Conservation (phyloP, 2,329 filamentous ascomycete genomes). For the Fusarium annulatum region DNA sequence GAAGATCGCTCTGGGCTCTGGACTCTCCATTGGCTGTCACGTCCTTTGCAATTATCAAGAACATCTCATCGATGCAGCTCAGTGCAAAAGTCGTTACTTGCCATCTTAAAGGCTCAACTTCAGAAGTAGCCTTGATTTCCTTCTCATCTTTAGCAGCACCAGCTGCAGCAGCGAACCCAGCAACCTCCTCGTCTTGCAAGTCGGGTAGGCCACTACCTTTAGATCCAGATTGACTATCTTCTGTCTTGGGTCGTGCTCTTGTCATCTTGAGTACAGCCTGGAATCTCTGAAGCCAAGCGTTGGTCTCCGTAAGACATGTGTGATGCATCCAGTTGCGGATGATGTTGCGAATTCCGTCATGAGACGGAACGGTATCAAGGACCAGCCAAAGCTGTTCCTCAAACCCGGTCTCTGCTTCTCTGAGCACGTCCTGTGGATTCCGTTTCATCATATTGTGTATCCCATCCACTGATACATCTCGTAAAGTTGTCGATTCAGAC, state of each 20-base stretch:
- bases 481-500: slow-evolving; percentile 74
- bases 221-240: slow-evolving; percentile 58
- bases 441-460: slow-evolving; percentile 96
- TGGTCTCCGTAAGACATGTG: slow-evolving; percentile 82
- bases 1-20: slow-evolving; percentile 79
- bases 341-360: slow-evolving; percentile 85
- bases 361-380: slow-evolving; percentile 79
- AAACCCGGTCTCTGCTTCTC: slow-evolving; percentile 78
- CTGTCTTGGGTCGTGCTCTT: slow-evolving; percentile 71
- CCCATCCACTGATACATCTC: slow-evolving; percentile 85
- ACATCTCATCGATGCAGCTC: slow-evolving; percentile 85
- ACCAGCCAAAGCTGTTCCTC: slow-evolving; percentile 94
- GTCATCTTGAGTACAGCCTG: slow-evolving; percentile 92
- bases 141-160: slow-evolving; percentile 70
- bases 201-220: slow-evolving; percentile 71
- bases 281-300: slow-evolving; percentile 87
- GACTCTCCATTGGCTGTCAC: slow-evolving; percentile 82
- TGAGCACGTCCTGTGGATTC: slow-evolving; percentile 84
- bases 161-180: slow-evolving; percentile 86
- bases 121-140: slow-evolving; percentile 59
- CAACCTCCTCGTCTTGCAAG: slow-evolving; percentile 94
- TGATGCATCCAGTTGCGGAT: slow-evolving; percentile 94
- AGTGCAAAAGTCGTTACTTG: slow-evolving; percentile 96
- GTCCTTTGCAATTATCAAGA: slow-evolving; percentile 82
- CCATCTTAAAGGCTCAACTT: slow-evolving; percentile 93